Base-by-base conservation (phyloP, 2,329 filamentous ascomycete genomes). In the Didymella pinodella region DNA sequence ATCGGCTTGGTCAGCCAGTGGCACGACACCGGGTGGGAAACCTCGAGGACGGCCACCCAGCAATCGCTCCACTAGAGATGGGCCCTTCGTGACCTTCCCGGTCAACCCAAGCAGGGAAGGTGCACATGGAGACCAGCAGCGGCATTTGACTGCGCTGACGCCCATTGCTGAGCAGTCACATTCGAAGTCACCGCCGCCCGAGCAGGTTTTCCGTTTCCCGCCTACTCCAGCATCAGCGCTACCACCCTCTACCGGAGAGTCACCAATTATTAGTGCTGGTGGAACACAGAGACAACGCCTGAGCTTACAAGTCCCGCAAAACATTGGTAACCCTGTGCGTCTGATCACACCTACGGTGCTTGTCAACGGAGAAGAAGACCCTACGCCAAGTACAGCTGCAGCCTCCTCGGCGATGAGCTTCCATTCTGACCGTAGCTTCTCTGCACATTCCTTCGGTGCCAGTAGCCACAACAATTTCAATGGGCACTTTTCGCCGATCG, bases 1-100 rank as follows among this genome's bases (percentile, higher is more conserved):
- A 0, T 97, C 93, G 10, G 93, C 93, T 0, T 97, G 93, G 93
- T 87, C 90, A 54, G 87, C 87, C 63, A 86, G 84, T 58, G 85
- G 85, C 16, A 81, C 83, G 38, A 82, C 87, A 12, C 80, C 85
- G 1, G 86, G 83, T 4, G 88, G 89, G 2, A 96, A 93, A 74
- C 83, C 90, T 14, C 83, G 93, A 64, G 93, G 93, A 7, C 83
- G 93, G 59, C 93, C 93, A 41, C 91, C 92, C 0, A 90, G 88
- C 55, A 91, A 89, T 67, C 85, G 87, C 26, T 84, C 83, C n/a
- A 82, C 84, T 0, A 82, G 86, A 14, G 87, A 91, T 63, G 87
- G 87, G 0, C 87, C 89, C 0, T 91, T 88, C 65, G 88, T 87
- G 4, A 89, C 90, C 0, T 90, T 90, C 64, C 88, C 89, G 3